These are phyloP conservation scores for Agarophyton chilense DNA, from an alignment of 23 red algal species.

Conservation along the genomic window DNA sequence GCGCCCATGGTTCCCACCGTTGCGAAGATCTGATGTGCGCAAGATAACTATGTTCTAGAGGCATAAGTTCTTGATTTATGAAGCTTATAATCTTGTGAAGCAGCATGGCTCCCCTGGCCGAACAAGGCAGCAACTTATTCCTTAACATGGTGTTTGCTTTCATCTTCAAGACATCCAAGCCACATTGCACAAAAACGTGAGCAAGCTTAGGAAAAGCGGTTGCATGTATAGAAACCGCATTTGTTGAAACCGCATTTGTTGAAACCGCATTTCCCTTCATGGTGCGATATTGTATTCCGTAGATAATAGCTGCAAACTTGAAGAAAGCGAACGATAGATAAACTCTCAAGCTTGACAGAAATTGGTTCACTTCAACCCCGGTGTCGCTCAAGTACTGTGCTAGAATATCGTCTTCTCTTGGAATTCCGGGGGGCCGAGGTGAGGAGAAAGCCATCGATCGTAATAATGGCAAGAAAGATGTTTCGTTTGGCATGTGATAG, in stretches of 20 bases:
- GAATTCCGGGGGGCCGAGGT: slow-evolving; percentile 62
- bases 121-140: background rate
- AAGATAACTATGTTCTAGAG: slow-evolving; percentile 49
- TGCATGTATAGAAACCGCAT: slow-evolving; percentile 63
- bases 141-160: background rate
- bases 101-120: background rate
- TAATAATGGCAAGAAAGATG: slow-evolving; percentile 21
- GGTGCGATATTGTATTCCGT: slow-evolving; percentile 69
- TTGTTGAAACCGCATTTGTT: slow-evolving; percentile 32
- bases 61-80: slow-evolving; percentile 61
- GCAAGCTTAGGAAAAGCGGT: slow-evolving; percentile 6
- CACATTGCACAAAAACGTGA: slow-evolving; percentile 43
- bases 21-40: slow-evolving; percentile 27
- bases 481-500: slow-evolving; percentile 39
- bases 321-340: slow-evolving; percentile 76
- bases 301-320: slow-evolving; percentile 72
- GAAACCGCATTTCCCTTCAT: slow-evolving; percentile 82
- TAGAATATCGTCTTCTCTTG: slow-evolving; percentile 57
- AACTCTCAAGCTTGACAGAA: slow-evolving; percentile 24
- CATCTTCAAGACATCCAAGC: background rate
- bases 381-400: slow-evolving; percentile 25
- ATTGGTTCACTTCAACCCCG: background rate
- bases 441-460: slow-evolving; percentile 34
- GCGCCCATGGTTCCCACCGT: slow-evolving; percentile 54
- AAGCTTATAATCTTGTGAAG: slow-evolving; percentile 38